Conservation (phyloP, 163 green algal genomes). For the Chlorella variabilis region DNA sequence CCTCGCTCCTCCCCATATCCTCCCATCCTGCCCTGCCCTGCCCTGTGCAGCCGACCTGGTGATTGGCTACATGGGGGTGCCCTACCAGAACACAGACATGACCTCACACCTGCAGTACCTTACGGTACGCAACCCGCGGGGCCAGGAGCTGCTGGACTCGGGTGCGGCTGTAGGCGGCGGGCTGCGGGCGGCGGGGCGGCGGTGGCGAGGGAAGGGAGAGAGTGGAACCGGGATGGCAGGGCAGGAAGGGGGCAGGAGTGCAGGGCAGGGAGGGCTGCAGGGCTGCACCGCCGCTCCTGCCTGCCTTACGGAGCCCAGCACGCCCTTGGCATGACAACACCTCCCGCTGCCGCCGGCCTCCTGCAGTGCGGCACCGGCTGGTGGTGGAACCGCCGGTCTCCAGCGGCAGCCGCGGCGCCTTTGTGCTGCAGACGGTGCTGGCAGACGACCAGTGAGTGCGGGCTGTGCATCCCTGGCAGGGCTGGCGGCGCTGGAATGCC, state of each 20-base stretch:
- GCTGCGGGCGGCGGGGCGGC: no score
- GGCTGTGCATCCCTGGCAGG: background rate
- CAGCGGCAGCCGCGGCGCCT: constrained; percentile 70
- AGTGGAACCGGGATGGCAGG: no score
- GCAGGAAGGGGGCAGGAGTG: no score
- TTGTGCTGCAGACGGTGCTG: constrained; percentile 94
- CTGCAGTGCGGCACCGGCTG: constrained; percentile 60
- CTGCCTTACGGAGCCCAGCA: no score
- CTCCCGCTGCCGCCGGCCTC: no score
- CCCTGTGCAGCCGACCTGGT: constrained; percentile 51
- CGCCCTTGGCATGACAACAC: no score
- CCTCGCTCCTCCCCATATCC: no score
- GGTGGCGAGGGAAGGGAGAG: no score
- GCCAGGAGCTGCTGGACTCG: constrained; percentile 79
- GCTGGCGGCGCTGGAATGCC: no score
- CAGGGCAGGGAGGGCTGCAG: no score
- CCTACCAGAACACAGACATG: constrained; percentile 72
- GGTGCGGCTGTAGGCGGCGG: background rate
- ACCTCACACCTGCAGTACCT: constrained; percentile 81
- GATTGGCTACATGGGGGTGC: constrained; percentile 93
- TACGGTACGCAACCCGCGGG: constrained; percentile 88
- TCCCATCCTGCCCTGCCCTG: no score
- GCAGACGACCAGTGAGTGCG: constrained; percentile 84
- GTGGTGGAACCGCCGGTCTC: constrained; percentile 67
- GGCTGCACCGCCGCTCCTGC: no score